Base-by-base conservation (phyloP, 2,329 filamentous ascomycete genomes). In the Trichoderma harzianum region DNA sequence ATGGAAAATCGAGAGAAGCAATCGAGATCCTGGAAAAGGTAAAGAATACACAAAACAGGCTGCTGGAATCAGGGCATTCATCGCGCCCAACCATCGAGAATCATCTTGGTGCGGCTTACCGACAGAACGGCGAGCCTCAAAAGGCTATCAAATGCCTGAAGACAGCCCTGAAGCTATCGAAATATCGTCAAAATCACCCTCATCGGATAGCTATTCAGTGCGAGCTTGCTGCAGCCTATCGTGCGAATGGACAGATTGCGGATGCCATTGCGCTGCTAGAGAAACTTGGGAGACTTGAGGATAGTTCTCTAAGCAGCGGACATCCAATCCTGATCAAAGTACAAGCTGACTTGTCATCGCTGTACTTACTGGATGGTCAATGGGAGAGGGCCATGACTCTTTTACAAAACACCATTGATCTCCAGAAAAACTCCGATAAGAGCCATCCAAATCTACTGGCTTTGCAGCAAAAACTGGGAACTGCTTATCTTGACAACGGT, bases 401-500 rank as follows among this genome's bases (percentile, higher is more conserved):
- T 57, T 61, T 72, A n/a, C 21, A 70, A 34, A 32, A 66, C 14
- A 53, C 61, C 16, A 66, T 72, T 18, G 26, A 70, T 2, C 28
- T 63, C 12, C 70, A 68, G 24, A 30, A 6, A 28, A 63, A 43
- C 7, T 28, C 61, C 11, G 61, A 71, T 26, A 5, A 63, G n/a
- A 55, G 51, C n/a, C 34, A 73, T 5, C 68, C 62, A 32, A 55
- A 64, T 53, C n/a, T 58, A 21, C 5, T 60, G 36, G n/a, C 34
- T 43, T 64, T 60, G 26, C 34, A 71, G 53, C 53, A 73, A 32
- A 70, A 67, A 8, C 72, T 73, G 14, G 72, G 47, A 6, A 39
- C 32, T 14, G 68, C 68, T 21, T 60, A 72, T 64, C 28, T 69
- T n/a, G 57, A 26, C 36, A 63, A 58, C 32, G 72, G 72, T 8